Base-by-base conservation (phyloP, 176 grass and related monocot species). In the Otatea glauca region DNA sequence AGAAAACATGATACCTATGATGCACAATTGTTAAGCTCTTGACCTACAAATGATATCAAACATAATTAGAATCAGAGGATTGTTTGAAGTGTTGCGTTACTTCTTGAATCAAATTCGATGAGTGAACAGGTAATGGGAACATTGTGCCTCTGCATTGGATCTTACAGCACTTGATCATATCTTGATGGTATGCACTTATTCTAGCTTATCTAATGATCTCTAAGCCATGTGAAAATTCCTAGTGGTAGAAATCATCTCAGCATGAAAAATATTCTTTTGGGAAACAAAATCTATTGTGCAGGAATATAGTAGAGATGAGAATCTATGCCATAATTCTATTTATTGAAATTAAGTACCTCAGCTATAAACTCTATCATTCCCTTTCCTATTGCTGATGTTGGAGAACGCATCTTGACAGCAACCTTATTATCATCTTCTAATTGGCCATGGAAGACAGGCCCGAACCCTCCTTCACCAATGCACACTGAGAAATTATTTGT, bases 381-480 rank as follows among this genome's bases (percentile, higher is more conserved):
- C 5, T 82, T 70, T 11, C 6, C 34, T 39, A n/a, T 8, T 24
- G 5, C 4, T 69, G 83, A 72, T 70, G 37, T 77, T 42, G 35
- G 68, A 43, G 62, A 68, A 16, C 14, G 59, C n/a, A 84, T 29
- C 65, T 90, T 90, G 0, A 90, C 71, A 24, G 88, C 88, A 77
- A 90, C 83, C 35, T 86, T 63, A 64, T 48, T 86, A 64, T 80
- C 62, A 37, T 86, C 63, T 41, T 78, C 7, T 14, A 90, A 38
- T 32, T 64, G 6, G 2, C 88, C 88, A 64, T 54, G 83, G 51
- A 44, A 86, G 4, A 90, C 88, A 68, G 59, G 15, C 7, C 88
- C 88, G 48, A 72, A 90, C 15, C 88, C 88, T 59, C 88, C 88
- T 71, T 75, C 59, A 35, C 88, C 88, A 78, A 90, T 82, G 14